These are phyloP conservation scores for Kurtzmaniella natalensis DNA, from an alignment of 1,139 yeast genomes.

Conservation along the genomic window DNA sequence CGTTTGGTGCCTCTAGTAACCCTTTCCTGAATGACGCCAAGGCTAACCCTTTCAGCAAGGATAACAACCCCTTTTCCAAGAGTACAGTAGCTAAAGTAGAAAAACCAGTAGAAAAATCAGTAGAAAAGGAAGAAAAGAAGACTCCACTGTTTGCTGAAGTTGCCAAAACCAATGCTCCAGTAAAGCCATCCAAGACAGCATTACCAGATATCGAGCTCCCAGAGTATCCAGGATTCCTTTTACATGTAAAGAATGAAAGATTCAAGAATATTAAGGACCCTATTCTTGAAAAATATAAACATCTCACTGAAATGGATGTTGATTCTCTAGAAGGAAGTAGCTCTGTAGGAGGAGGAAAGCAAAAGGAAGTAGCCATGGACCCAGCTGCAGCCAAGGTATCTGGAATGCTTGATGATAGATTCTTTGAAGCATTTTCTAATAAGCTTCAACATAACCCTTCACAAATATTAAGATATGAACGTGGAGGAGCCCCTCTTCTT, in stretches of 20 bases:
- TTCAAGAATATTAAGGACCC: constrained; percentile 40
- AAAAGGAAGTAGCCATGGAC: constrained; percentile 15
- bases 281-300: constrained; percentile 43
- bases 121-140: constrained; percentile 5
- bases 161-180: constrained; percentile 10
- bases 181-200: constrained; percentile 12
- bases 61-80: constrained; percentile 2
- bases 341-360: neutral
- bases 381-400: constrained; percentile 43
- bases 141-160: constrained; percentile 7
- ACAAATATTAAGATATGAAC: constrained; percentile 80
- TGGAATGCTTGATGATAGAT: constrained; percentile 63
- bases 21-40: constrained; percentile 14
- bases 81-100: constrained; percentile 23
- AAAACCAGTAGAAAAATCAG: constrained; percentile 3
- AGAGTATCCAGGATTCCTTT: constrained; percentile 56
- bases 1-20: constrained; percentile 16
- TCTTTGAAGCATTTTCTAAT: constrained; percentile 73
- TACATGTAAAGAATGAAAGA: constrained; percentile 66
- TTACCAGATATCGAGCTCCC: constrained; percentile 28
- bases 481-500: constrained; percentile 69
- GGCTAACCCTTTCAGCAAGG: constrained; percentile 4
- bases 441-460: constrained; percentile 75
- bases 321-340: constrained; percentile 5
- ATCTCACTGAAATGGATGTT: constrained; percentile 44